Evolutionary conservation across 495 filamentous ascomycete species (phyloP), one percentile per base, ranked within the genome.

Genomic region (Symbiotaphrina buchneri): DNA sequence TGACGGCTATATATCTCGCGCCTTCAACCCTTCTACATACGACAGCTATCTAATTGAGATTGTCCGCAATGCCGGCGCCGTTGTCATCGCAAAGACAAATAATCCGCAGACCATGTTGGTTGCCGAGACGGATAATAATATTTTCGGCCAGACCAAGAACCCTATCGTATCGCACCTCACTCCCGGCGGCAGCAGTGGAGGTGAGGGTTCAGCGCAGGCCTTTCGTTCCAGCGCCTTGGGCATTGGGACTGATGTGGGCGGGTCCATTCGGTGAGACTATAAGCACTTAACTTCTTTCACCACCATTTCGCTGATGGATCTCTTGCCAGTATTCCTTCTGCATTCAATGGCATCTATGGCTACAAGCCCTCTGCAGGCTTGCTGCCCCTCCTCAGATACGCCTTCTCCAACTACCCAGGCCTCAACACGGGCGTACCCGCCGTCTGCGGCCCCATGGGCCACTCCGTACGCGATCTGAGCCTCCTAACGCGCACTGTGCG

Each of bases 111-210:
- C 50, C 0, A 41, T 57, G 30, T 46, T 51, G 45, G 47, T 48
- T 13, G 39, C 51, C 7, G 53, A 57, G 31, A 40, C 39, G 1
- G 45, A 49, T 34, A 57, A 57, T 43, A 49, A 54, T 34, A 35
- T 55, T 22, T 55, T 54, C 30, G 53, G 52, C 6, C 45, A 53
- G 1, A 47, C 44, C 0, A 20, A 55, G 2, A 55, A 57, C 26
- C 53, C 53, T 0, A 24, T 5, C 15, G 21, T 18, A 18, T 5
- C n/a, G 1, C 48, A 51, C 10, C 38, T 58, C 10, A 58, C 54
- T 0, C 47, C 59, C n/a, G 67, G 67, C 2, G 67, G 67, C 1
- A 71, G 63, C 37, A 63, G 61, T 3, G 73, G 74, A 17, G 75
- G 81, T 8, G 67, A 74, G 38, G 68, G 59, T 2, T 64, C 61